These are phyloP conservation scores for Arachis monticola DNA, from an alignment of 331 rosid genomes.

Conservation along the genomic window DNA sequence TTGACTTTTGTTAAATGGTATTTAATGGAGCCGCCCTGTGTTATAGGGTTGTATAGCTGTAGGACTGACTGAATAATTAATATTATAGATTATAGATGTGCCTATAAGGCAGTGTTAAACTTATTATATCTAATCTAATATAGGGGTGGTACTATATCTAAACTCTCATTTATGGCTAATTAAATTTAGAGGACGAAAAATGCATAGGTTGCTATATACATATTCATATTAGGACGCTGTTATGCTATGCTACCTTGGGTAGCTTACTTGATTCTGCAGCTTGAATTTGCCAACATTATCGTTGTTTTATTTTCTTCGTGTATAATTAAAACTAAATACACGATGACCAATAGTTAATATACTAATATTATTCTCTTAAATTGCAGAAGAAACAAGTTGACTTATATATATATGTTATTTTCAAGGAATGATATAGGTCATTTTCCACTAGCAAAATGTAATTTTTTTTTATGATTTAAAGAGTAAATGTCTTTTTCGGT, in stretches of 20 bases:
- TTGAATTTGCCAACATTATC: not conserved
- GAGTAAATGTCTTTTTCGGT: no score
- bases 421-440: not conserved
- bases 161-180: constrained; percentile 20
- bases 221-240: not conserved
- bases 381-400: not conserved
- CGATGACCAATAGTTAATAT: not conserved
- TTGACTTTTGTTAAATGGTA: not conserved
- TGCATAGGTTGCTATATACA: no score
- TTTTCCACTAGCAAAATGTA: not conserved
- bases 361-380: not conserved
- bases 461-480: no score
- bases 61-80: no score
- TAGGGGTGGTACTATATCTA: not conserved
- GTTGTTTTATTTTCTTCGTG: not conserved
- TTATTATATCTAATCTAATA: no score
- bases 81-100: not conserved
- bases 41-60: not conserved
- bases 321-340: not conserved
- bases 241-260: not conserved
- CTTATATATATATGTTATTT: not conserved
- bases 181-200: no score
- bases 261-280: not conserved
- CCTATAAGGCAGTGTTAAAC: no score
- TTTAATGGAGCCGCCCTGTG: not conserved